Evolutionary conservation across 345 rosid genomes (phyloP), one percentile per base, ranked within the genome.

Genomic region (Dovyalis caffra): DNA sequence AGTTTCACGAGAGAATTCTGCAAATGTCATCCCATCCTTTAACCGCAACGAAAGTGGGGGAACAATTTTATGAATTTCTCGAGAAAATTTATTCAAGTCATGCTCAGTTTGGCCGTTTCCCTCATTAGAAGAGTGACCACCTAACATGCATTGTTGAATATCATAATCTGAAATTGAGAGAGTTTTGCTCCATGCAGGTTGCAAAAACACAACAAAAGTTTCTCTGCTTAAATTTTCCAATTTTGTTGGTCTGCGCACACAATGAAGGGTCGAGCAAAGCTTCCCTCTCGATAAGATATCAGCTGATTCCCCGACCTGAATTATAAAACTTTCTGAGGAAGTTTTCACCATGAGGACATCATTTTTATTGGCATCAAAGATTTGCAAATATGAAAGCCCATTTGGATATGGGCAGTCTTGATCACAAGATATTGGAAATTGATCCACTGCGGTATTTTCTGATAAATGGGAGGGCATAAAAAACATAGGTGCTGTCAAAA

Each of bases 231-330:
- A 18, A 77, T 74, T 74, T 12, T 86, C 90, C 40, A 80, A 67
- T 69, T 83, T 84, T 66, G 75, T 56, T 34, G 93, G 95, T 76
- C 91, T 89, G 81, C 84, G 49, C 0, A 95, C 96, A 78, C 90
- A 86, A 69, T 95, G 98, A 77, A 93, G 97, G 58, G 93, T 90
- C 11, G 97, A 87, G 8, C 83, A 61, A 63, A 92, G 91, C 88
- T 81, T 89, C 75, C 99, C 93, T 51, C 82, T 79, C 0, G 97
- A 89, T 78, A 93, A 71, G 68, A 95, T 85, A 82, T 91, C 90
- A 56, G 96, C 98, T 20, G 92, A 87, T 83, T 91, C 97, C 65
- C 97, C 98, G 45, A 89, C 93, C 83, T 95, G 99, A 78, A 95
- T 81, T 15, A 93, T 76, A 81, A 91, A 85, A 83, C 88, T 93